phyloP scores from a whole-genome alignment of 495 filamentous ascomycete genomes.

The Penicillium atrosanguineum region DNA sequence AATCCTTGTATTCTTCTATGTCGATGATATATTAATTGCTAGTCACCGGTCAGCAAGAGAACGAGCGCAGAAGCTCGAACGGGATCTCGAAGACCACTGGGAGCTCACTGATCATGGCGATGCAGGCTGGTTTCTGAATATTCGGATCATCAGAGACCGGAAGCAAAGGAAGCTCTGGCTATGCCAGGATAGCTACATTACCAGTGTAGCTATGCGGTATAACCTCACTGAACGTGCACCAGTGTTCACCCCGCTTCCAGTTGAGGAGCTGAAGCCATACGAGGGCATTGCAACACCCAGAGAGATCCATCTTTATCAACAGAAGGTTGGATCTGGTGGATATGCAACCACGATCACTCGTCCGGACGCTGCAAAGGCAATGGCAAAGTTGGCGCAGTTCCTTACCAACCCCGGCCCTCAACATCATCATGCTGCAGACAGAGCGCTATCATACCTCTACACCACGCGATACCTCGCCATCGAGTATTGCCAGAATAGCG shows the following conservation, averaged over 20 bases:
- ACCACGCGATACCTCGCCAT: too few species aligned
- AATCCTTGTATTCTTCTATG: slow-evolving; percentile 26
- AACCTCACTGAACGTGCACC: slow-evolving; percentile 4
- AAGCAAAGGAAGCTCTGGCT: slow-evolving; percentile 3
- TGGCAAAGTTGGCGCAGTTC: slow-evolving; percentile 15
- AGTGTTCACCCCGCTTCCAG: slow-evolving; percentile 5
- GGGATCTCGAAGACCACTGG: slow-evolving; percentile 2
- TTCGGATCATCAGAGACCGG: slow-evolving; percentile 15
- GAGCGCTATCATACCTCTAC: slow-evolving; percentile 19
- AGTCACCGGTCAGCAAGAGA: background rate
- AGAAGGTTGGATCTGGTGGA: slow-evolving; percentile 24
- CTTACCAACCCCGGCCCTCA: slow-evolving; percentile 16
- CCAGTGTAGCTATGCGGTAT: slow-evolving; percentile 11
- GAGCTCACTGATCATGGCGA: slow-evolving; percentile 10
- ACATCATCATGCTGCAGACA: slow-evolving; percentile 11
- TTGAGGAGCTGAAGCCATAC: slow-evolving; percentile 2
- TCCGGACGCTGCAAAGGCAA: slow-evolving; percentile 16
- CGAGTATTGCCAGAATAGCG: background rate
- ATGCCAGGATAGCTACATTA: slow-evolving; percentile 20
- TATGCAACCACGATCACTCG: slow-evolving; percentile 23
- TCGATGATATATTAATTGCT: slow-evolving; percentile 22
- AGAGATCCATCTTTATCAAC: slow-evolving; percentile 17
- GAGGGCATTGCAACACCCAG: background rate
- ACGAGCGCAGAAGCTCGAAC: slow-evolving; percentile 1
- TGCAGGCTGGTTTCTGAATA: slow-evolving; percentile 18